Percentiles rank a stretch among this genome's conserved stretches.
Conservation (phyloP, 2,329 filamentous ascomycete genomes). For the Fusarium ambrosium region DNA sequence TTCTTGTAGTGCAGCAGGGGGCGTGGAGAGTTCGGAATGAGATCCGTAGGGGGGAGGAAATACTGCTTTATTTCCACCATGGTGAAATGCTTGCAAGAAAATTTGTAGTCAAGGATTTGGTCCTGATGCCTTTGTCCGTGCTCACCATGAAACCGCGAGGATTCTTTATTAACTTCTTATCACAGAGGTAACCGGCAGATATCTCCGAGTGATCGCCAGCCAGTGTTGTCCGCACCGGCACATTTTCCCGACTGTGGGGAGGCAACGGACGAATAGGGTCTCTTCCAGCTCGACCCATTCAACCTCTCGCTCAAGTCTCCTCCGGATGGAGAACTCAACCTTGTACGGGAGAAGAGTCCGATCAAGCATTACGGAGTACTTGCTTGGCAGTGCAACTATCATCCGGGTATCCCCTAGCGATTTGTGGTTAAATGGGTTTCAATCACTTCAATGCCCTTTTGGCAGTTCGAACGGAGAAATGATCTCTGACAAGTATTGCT, state of each 20-base stretch:
- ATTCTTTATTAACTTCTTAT: neutral
- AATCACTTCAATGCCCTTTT: neutral
- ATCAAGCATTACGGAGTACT: neutral
- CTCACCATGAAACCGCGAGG: neutral
- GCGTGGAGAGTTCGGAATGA: constrained; percentile 65
- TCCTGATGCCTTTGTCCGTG: neutral
- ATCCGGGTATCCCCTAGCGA: neutral
- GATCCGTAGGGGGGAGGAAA: constrained; percentile 57
- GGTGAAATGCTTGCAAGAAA: neutral
- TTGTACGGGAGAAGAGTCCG: neutral
- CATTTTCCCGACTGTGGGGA: neutral
- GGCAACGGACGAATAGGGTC: neutral
- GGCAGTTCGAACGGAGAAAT: neutral
- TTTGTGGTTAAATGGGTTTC: neutral
- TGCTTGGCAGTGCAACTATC: neutral
- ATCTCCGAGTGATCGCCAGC: neutral
- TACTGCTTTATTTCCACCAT: constrained; percentile 52
- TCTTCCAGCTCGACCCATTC: neutral
- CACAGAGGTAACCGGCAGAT: neutral
- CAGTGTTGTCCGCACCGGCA: neutral
- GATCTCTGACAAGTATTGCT: neutral
- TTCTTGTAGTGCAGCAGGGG: constrained; percentile 65
- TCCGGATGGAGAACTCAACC: neutral
- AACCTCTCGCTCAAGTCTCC: neutral
- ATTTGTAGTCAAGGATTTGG: neutral